Evolutionary conservation across 129 eudicot species (phyloP).

Genomic region (Tagetes erecta): DNA sequence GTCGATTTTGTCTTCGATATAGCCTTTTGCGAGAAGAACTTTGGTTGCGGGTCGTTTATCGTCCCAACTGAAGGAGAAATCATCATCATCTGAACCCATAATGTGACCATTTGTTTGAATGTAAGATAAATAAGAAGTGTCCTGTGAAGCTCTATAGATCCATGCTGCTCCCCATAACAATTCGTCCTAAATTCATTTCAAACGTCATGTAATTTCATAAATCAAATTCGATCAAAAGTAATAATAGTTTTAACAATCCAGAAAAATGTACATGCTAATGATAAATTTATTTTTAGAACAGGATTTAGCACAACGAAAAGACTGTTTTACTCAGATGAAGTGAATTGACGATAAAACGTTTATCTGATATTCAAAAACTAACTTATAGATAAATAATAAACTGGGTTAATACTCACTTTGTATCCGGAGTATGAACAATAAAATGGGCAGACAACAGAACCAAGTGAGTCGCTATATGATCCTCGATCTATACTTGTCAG

Average conservation of each 20-base stretch:
- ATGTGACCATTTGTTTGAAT: constrained; percentile 79
- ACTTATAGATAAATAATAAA: no score
- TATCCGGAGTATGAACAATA: constrained; percentile 96
- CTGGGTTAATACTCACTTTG: constrained; percentile 42
- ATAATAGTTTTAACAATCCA: no score
- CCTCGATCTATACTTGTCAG: constrained; percentile 83
- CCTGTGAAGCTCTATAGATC: constrained; percentile 76
- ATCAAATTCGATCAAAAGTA: no score
- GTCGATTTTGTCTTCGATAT: constrained; percentile 47
- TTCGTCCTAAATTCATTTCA: constrained; percentile 58
- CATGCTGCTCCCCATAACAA: constrained; percentile 97
- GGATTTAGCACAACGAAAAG: no score
- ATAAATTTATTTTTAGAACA: no score
- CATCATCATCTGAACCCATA: constrained; percentile 78
- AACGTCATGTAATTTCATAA: background rate
- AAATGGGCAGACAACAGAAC: constrained; percentile 79
- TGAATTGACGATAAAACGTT: no score
- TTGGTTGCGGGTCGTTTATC: constrained; percentile 87
- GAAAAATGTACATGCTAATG: no score
- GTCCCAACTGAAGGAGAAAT: constrained; percentile 91
- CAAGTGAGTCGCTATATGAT: constrained; percentile 75
- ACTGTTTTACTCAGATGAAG: no score
- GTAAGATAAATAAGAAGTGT: constrained; percentile 53
- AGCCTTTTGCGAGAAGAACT: constrained; percentile 73
- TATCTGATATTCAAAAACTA: no score